These are phyloP conservation scores for Fusarium proliferatum DNA, from an alignment of 2,329 filamentous ascomycete genomes.

Conservation along the genomic window DNA sequence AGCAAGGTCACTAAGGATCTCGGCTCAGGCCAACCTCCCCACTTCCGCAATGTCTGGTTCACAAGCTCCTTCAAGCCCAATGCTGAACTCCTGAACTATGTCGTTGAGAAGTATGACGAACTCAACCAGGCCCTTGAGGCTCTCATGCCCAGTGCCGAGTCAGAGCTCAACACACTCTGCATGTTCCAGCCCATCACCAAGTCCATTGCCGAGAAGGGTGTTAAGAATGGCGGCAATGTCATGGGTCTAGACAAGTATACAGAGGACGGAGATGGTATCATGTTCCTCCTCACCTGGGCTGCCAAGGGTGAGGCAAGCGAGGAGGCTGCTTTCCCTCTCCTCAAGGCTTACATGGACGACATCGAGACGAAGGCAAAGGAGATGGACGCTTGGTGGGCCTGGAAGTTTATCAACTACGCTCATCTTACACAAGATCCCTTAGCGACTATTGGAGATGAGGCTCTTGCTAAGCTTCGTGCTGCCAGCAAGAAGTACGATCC, in stretches of 20 bases:
- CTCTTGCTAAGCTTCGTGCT: constrained; percentile 48
- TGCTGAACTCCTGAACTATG: constrained; percentile 48
- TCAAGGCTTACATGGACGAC: constrained; percentile 49
- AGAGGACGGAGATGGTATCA: constrained; percentile 44
- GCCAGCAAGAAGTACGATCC: constrained; percentile 54
- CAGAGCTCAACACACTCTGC: constrained; percentile 47
- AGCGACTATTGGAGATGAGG: constrained; percentile 52
- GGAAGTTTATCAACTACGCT: constrained; percentile 59
- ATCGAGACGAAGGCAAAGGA: constrained; percentile 44
- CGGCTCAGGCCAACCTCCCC: constrained; percentile 44
- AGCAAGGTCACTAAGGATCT: constrained; percentile 48
- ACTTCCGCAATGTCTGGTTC: constrained; percentile 52
- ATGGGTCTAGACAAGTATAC: constrained; percentile 49
- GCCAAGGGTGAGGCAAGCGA: constrained; percentile 50
- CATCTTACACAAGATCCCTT: constrained; percentile 53
- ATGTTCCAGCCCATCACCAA: constrained; percentile 50
- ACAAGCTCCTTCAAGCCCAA: constrained; percentile 52
- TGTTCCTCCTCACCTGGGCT: constrained; percentile 48
- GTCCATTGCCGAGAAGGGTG: constrained; percentile 46
- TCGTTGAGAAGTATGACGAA: constrained; percentile 46
- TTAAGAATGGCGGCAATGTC: constrained; percentile 48
- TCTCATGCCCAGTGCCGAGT: constrained; percentile 37
- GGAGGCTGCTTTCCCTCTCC: constrained; percentile 49
- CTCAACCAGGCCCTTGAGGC: constrained; percentile 45
- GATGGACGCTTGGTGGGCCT: constrained; percentile 43